These are phyloP conservation scores for Choricystis sp. DNA, from an alignment of 139 green algal species.

Conservation along the genomic window DNA sequence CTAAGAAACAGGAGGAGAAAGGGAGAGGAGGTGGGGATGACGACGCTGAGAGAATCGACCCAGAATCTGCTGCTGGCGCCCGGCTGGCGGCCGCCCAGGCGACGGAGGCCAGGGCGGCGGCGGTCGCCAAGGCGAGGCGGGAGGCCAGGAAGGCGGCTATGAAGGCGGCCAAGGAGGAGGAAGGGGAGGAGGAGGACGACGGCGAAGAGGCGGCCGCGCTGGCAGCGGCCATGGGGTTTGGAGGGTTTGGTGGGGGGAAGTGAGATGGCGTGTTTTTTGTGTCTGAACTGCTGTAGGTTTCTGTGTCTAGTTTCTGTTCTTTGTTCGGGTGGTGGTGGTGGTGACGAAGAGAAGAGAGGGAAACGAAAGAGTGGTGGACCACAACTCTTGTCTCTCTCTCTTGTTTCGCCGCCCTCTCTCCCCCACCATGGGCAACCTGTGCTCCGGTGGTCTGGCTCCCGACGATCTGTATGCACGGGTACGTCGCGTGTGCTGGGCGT, in stretches of 20 bases:
- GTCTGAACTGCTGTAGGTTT: too few relatives aligned
- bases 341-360: not conserved
- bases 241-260: constrained; percentile 57
- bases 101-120: not conserved
- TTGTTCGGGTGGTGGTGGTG: too few relatives aligned
- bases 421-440: not conserved
- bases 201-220: constrained; percentile 55
- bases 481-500: too few relatives aligned
- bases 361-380: not conserved
- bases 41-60: not conserved
- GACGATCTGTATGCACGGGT: not conserved
- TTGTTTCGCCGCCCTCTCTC: not conserved
- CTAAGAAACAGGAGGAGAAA: constrained; percentile 35
- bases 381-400: not conserved
- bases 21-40: not conserved
- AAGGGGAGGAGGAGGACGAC: constrained; percentile 37
- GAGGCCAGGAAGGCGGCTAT: constrained; percentile 8
- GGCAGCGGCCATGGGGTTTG: constrained; percentile 85
- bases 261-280: not conserved
- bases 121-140: constrained; percentile 4
- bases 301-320: too few relatives aligned
- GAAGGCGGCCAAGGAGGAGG: constrained; percentile 25
- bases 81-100: not conserved
- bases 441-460: too few relatives aligned
- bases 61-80: not conserved